These are phyloP conservation scores for Pythium dissotocum DNA, from an alignment of 352 stramenopile species.

Conservation along the genomic window DNA sequence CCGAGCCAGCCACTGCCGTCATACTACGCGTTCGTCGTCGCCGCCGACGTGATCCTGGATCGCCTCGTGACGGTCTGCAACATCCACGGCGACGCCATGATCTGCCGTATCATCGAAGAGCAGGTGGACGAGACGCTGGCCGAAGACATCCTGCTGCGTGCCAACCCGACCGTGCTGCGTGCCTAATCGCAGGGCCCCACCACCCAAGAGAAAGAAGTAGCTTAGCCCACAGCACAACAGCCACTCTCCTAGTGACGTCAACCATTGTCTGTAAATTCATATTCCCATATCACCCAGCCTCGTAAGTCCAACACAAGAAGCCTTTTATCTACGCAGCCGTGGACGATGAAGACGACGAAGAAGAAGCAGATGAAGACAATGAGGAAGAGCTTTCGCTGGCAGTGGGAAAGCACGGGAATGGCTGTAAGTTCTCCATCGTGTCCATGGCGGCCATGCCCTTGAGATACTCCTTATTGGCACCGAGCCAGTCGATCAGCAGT, in stretches of 20 bases:
- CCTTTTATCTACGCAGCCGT: background rate
- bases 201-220: background rate
- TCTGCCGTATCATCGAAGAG: constrained; percentile 70
- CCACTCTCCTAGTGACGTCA: background rate
- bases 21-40: constrained; percentile 65
- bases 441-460: constrained; percentile 49
- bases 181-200: constrained; percentile 2
- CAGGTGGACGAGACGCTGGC: constrained; percentile 46
- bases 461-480: constrained; percentile 47
- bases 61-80: constrained; percentile 76
- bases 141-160: constrained; percentile 21
- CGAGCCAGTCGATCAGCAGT: constrained; percentile 54
- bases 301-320: too few relatives aligned
- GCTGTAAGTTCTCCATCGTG: constrained; percentile 40
- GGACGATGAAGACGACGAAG: background rate
- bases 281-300: background rate
- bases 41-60: constrained; percentile 71
- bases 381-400: background rate
- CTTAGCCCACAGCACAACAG: background rate
- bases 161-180: constrained; percentile 20
- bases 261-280: background rate
- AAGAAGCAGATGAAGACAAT: too few relatives aligned
- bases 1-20: constrained; percentile 48
- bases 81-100: constrained; percentile 72
- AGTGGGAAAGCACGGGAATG: constrained; percentile 50